Evolutionary conservation across 331 rosid species (phyloP).

Genomic region (Pyrus hybrid): DNA sequence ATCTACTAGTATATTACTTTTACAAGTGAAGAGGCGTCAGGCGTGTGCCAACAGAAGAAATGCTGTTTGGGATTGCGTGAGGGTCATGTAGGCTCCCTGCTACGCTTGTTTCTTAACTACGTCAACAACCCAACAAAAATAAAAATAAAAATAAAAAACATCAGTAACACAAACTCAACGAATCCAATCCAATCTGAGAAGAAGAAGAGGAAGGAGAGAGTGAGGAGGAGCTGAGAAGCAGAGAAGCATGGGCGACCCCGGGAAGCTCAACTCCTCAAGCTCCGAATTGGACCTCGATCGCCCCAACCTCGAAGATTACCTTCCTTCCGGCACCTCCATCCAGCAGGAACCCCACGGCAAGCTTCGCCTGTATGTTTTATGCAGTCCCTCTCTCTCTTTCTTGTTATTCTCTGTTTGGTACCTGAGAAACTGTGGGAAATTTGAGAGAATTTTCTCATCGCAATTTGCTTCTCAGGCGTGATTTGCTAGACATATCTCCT

Average conservation of each 20-base stretch:
- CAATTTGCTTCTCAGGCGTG: slow-evolving; percentile 36
- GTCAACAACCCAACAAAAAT: background rate
- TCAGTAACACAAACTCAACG: too few species aligned
- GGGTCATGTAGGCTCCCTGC: too few species aligned
- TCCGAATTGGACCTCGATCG: slow-evolving; percentile 89
- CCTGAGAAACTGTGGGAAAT: background rate
- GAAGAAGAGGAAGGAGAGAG: background rate
- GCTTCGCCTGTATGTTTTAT: slow-evolving; percentile 46
- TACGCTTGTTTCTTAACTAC: background rate
- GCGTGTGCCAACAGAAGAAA: too few species aligned
- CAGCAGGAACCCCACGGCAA: slow-evolving; percentile 81
- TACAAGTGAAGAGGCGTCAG: too few species aligned
- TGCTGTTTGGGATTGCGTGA: slow-evolving; percentile 2
- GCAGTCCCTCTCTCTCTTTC: slow-evolving; percentile 6
- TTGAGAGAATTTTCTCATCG: background rate
- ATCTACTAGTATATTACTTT: too few species aligned
- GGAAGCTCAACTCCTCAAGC: slow-evolving; percentile 49
- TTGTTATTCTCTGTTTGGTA: slow-evolving; percentile 10
- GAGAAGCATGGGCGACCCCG: slow-evolving; percentile 15
- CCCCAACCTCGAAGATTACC: slow-evolving; percentile 91
- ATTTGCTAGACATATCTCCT: slow-evolving; percentile 83
- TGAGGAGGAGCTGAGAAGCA: background rate
- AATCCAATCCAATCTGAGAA: background rate
- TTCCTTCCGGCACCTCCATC: slow-evolving; percentile 75
- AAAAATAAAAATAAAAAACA: background rate